These are phyloP conservation scores for Funneliformis geosporum DNA, from an alignment of 192 early-diverging fungal species.

Conservation along the genomic window DNA sequence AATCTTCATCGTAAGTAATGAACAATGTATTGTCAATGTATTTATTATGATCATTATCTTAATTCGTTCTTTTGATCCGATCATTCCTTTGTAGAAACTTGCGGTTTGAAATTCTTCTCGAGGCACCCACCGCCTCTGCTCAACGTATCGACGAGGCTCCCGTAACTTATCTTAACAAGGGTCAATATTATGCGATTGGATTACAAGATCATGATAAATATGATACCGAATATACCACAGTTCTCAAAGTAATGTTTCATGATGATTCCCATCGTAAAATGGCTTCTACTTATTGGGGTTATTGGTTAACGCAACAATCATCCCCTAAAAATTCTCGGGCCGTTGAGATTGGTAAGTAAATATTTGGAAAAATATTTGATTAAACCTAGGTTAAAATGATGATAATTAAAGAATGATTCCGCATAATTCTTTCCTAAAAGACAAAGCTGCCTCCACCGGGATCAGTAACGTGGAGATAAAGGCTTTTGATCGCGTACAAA, in stretches of 20 bases:
- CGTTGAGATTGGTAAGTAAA: constrained; percentile 58
- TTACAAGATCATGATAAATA: constrained; percentile 51
- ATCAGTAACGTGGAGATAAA: constrained; percentile 55
- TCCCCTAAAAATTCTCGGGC: constrained; percentile 58
- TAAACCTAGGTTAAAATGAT: too few species aligned
- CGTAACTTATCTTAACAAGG: constrained; percentile 74
- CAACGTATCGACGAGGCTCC: constrained; percentile 57
- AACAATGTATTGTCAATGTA: not conserved
- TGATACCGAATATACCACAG: constrained; percentile 55
- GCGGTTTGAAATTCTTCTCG: constrained; percentile 39
- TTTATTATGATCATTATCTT: not conserved
- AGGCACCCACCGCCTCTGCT: constrained; percentile 56
- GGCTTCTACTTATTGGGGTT: constrained; percentile 68
- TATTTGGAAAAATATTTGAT: not conserved
- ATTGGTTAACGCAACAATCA: constrained; percentile 73
- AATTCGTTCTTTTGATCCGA: not conserved
- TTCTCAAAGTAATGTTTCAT: constrained; percentile 68
- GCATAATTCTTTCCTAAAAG: constrained; percentile 25
- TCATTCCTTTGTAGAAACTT: constrained; percentile 30
- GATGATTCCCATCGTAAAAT: constrained; percentile 66
- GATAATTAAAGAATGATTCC: too few species aligned
- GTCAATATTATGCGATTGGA: constrained; percentile 61
- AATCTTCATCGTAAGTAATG: constrained; percentile 17
- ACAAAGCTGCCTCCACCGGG: constrained; percentile 58
- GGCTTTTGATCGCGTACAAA: constrained; percentile 67